Evolutionary conservation across 192 early-diverging fungal species (phyloP).

Genomic region (Coemansia reversa): DNA sequence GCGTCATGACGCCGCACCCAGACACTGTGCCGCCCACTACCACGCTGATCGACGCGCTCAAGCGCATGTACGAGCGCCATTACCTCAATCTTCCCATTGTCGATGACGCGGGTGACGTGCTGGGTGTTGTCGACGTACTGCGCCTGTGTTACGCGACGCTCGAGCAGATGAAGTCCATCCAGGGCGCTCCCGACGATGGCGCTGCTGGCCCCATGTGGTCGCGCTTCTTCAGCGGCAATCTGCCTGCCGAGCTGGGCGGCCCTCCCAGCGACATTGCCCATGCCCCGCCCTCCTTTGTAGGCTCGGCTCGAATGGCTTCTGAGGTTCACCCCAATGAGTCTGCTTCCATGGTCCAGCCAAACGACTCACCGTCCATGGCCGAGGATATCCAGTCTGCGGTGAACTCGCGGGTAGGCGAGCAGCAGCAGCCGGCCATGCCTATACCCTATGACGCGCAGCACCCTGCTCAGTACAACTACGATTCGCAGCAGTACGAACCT

Average conservation of each 20-base stretch:
- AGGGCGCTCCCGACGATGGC: conserved; percentile 36
- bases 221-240: conserved; percentile 74
- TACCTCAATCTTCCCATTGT: conserved; percentile 84
- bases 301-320: conserved; percentile 39
- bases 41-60: conserved; percentile 78
- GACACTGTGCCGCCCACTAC: conserved; percentile 71
- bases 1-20: conserved; percentile 95
- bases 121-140: conserved; percentile 81
- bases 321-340: conserved; percentile 57
- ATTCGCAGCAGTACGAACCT: conserved; percentile 26
- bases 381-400: conserved; percentile 58
- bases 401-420: conserved; percentile 57
- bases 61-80: conserved; percentile 84
- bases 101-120: conserved; percentile 63
- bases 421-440: conserved; percentile 29
- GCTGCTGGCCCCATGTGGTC: conserved; percentile 68
- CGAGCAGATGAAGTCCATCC: conserved; percentile 74
- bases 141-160: conserved; percentile 79
- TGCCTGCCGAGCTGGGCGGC: conserved; percentile 61
- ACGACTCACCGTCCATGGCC: conserved; percentile 40
- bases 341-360: conserved; percentile 55
- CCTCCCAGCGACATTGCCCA: conserved; percentile 54
- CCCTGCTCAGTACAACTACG: no score
- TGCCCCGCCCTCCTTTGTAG: conserved; percentile 45
- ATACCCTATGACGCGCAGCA: no score